Percentiles rank a stretch among this genome's conserved stretches.
Evolutionary conservation across 805 yeast species (phyloP).

Genomic region (Saturnispora kantuleensis): DNA sequence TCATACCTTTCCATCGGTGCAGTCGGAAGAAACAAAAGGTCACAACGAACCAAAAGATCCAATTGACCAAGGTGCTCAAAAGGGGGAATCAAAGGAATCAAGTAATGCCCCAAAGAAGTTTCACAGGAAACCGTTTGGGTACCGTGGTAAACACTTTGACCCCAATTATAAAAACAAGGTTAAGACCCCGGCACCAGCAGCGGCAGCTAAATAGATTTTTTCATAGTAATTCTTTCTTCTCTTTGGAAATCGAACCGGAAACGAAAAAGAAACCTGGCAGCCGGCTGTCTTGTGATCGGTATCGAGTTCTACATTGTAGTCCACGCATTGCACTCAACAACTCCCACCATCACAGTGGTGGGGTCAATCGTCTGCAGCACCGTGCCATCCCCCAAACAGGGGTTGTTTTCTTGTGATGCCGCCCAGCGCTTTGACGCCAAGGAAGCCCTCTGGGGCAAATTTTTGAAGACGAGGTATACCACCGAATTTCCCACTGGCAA

Average conservation of each 20-base stretch:
- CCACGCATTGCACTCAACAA: conserved; percentile 34
- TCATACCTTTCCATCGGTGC: no score
- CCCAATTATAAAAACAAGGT: background rate
- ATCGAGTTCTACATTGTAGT: conserved; percentile 27
- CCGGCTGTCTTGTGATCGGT: conserved; percentile 27
- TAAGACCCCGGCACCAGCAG: background rate
- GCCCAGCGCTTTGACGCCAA: conserved; percentile 32
- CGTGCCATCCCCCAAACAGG: conserved; percentile 24
- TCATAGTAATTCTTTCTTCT: background rate
- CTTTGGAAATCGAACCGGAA: conserved; percentile 1
- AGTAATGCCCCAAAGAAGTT: background rate
- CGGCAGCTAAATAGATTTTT: background rate
- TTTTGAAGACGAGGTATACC: conserved; percentile 20
- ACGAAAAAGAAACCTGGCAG: conserved; percentile 6
- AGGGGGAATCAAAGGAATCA: background rate
- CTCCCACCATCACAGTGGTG: background rate
- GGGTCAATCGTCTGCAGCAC: conserved; percentile 31
- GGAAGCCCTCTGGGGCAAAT: conserved; percentile 29
- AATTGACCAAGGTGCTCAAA: no score
- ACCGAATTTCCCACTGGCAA: conserved; percentile 36
- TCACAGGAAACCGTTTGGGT: background rate
- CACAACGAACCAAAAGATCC: no score
- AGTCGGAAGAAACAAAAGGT: no score
- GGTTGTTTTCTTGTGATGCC: conserved; percentile 27
- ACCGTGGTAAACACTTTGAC: conserved; percentile 1